Percentiles rank a stretch among this genome's conserved stretches.
These are phyloP conservation scores for Sordariomycetes sp. DNA, from an alignment of 2,329 filamentous ascomycete species.

Conservation along the genomic window DNA sequence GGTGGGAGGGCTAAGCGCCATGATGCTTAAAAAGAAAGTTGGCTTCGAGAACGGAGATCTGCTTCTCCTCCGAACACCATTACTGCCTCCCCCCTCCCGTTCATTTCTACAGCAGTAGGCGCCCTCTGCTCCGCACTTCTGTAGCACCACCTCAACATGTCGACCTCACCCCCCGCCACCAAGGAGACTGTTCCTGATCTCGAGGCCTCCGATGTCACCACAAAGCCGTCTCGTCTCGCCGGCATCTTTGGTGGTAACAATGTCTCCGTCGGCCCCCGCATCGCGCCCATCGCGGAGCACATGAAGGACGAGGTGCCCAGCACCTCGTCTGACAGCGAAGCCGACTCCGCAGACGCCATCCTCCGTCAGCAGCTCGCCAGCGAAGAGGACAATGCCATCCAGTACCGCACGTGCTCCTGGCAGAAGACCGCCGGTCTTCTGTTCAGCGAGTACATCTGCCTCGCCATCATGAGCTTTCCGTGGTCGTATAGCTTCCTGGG, in stretches of 20 bases:
- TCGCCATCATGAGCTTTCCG: constrained; percentile 90
- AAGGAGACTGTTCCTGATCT: too few species aligned
- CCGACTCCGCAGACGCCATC: constrained; percentile 34
- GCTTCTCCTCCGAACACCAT: too few species aligned
- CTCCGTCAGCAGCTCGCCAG: constrained; percentile 61
- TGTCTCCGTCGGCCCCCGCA: constrained; percentile 40
- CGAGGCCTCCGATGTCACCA: too few species aligned
- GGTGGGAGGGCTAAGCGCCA: too few species aligned
- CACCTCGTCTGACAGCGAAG: constrained; percentile 7
- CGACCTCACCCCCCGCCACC: too few species aligned
- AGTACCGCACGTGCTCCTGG: constrained; percentile 92
- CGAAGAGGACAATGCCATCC: constrained; percentile 70
- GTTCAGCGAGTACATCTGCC: constrained; percentile 91
- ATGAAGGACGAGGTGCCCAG: constrained; percentile 9
- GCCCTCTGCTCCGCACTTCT: too few species aligned
- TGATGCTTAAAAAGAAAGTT: too few species aligned
- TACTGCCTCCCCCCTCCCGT: too few species aligned
- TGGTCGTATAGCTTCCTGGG: constrained; percentile 86
- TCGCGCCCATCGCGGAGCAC: constrained; percentile 33
- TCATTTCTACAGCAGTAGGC: too few species aligned
- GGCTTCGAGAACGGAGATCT: too few species aligned
- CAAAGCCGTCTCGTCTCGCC: constrained; percentile 13
- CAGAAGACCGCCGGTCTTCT: constrained; percentile 86
- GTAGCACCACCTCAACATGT: too few species aligned
- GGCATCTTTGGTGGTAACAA: constrained; percentile 26